Evolutionary conservation across 768 basidiomycete species (phyloP), one percentile per base, ranked within the genome.

Genomic region (Podaxis sp.): DNA sequence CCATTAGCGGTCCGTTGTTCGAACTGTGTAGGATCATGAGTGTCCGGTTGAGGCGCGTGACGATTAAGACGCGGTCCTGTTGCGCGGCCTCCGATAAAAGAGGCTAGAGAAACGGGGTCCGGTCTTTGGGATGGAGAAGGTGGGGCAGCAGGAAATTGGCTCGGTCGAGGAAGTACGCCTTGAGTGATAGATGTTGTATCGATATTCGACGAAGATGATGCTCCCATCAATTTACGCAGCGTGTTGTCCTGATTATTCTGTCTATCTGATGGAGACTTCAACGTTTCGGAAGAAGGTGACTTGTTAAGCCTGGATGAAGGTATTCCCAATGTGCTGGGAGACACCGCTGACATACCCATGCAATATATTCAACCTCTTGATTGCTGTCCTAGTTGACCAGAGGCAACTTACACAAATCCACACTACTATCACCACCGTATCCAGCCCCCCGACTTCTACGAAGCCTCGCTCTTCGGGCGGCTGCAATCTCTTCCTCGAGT

Each of bases 11-110:
- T 76, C 11, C 83, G 83, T 67, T 88, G 87, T 57, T 86, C 84
- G 64, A 89, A 89, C 64, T 84, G 83, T 0, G 82, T 83, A 1
- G 84, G 85, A 66, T 87, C 82, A 66, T 83, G 76, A 9, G 79
- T 79, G 72, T 93, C 84, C 65, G 77, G 77, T 69, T 93, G 91
- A 3, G 90, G 86, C 16, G 86, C 84, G 66, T 86, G 90, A 60
- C 79, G 83, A 63, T 82, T 91, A 46, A 93, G 78, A 38, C 87
- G 79, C 3, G 90, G 90, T 23, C 90, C 91, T 46, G 84, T 81
- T 13, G 87, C 90, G 27, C 79, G 82, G 5, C 91, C 90, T 38
- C 91, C 91, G 65, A 93, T 93, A 70, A 93, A 91, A 1, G 87
- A 82, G 0, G 91, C 91, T 27, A 93, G 79, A 2, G 91, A 93